Conservation (phyloP, 495 filamentous ascomycete species). For the Penicillium fimorum region DNA sequence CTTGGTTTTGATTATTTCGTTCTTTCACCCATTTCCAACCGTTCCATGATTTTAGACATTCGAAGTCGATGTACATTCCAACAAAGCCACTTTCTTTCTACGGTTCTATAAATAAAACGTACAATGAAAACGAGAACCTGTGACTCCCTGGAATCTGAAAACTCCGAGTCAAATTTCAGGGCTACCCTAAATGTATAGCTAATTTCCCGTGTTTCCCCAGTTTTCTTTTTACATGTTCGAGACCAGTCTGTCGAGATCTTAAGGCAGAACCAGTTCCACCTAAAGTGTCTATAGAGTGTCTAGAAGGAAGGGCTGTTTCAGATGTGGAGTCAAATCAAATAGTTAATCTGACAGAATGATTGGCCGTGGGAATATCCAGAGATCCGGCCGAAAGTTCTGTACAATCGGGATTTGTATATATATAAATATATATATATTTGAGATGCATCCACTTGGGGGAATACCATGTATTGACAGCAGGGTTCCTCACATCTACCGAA, state of each 20-base stretch:
- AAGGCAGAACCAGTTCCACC: background rate
- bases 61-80: background rate
- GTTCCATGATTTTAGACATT: background rate
- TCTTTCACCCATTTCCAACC: background rate
- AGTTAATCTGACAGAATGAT: background rate
- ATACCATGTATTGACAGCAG: background rate
- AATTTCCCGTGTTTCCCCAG: background rate
- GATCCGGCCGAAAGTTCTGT: conserved; percentile 2
- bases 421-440: background rate
- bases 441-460: background rate
- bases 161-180: background rate
- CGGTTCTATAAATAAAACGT: too few relatives aligned
- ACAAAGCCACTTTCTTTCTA: too few relatives aligned
- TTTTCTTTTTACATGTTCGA: background rate
- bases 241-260: background rate
- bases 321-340: background rate
- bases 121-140: background rate
- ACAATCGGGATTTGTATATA: background rate
- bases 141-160: too few relatives aligned
- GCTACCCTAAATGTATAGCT: too few relatives aligned
- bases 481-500: background rate
- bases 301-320: background rate
- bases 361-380: background rate
- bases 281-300: background rate
- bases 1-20: background rate